Evolutionary conservation across 495 filamentous ascomycete genomes (phyloP).

Genomic region (Annulohypoxylon maeteangense): DNA sequence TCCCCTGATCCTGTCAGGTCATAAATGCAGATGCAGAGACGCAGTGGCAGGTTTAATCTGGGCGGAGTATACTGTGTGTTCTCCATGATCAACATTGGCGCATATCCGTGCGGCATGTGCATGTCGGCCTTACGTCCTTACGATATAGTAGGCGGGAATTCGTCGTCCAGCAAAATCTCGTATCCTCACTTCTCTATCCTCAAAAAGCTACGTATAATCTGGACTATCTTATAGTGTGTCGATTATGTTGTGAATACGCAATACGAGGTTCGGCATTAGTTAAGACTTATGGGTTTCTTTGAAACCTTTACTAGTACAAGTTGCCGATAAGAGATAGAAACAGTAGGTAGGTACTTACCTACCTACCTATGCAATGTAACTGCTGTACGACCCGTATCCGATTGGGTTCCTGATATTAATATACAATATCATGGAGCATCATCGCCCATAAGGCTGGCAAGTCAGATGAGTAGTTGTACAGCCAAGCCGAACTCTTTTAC

Average conservation of each 20-base stretch:
- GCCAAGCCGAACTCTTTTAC: not conserved
- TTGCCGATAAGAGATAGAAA: not conserved
- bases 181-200: slow-evolving; percentile 20
- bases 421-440: not conserved
- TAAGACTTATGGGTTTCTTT: not conserved
- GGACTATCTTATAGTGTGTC: slow-evolving; percentile 10
- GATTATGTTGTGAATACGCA: not conserved
- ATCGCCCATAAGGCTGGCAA: not conserved
- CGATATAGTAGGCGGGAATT: slow-evolving; percentile 13
- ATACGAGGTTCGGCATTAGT: slow-evolving; percentile 14
- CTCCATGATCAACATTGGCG: slow-evolving; percentile 32
- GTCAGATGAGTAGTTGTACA: not conserved
- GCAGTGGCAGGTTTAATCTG: not conserved
- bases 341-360: too few species aligned
- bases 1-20: not conserved
- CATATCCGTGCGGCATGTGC: slow-evolving; percentile 31
- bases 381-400: not conserved
- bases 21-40: not conserved
- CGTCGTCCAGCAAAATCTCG: slow-evolving; percentile 26
- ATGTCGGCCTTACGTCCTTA: slow-evolving; percentile 35
- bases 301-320: not conserved
- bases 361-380: too few species aligned
- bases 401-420: not conserved
- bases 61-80: slow-evolving; percentile 16
- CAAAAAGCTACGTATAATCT: not conserved